Conservation (phyloP, 2,329 filamentous ascomycete genomes). For the Elsinoe fawcettii region DNA sequence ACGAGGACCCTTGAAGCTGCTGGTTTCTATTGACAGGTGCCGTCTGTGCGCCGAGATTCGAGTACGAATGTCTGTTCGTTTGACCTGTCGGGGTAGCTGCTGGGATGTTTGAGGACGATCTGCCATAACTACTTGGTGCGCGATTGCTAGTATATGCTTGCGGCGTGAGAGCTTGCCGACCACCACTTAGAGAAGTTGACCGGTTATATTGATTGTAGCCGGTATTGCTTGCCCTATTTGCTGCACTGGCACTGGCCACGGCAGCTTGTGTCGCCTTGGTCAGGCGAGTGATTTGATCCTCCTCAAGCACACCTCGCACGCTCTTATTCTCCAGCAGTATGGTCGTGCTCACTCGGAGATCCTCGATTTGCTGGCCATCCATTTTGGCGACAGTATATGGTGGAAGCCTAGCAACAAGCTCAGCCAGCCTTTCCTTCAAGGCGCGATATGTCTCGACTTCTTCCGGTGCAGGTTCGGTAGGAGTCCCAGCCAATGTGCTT, state of each 20-base stretch:
- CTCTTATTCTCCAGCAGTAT: conserved; percentile 65
- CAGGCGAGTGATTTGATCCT: conserved; percentile 55
- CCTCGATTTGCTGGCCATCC: conserved; percentile 76
- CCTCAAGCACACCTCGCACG: conserved; percentile 73
- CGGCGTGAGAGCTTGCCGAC: neutral
- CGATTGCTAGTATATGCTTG: conserved; percentile 6
- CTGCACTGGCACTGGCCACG: conserved; percentile 26
- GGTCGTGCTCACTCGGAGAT: conserved; percentile 72
- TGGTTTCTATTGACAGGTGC: conserved; percentile 1
- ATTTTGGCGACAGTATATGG: conserved; percentile 81
- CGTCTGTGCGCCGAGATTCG: conserved; percentile 3
- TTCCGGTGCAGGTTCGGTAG: conserved; percentile 55
- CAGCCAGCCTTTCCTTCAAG: conserved; percentile 64
- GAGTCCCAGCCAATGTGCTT: conserved; percentile 45
- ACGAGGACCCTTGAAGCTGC: neutral
- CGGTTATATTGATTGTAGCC: conserved; percentile 12
- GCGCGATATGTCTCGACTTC: conserved; percentile 59
- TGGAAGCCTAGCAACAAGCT: conserved; percentile 68
- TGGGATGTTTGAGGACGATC: neutral
- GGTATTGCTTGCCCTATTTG: conserved; percentile 19
- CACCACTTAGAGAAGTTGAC: neutral
- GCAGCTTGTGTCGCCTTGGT: conserved; percentile 34
- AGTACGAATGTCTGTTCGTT: conserved; percentile 11
- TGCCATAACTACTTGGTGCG: neutral
- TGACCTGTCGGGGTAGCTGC: conserved; percentile 5